Percentiles rank a stretch among this genome's conserved stretches.
These are phyloP conservation scores for Protostelium mycophagum DNA, from an alignment of 78 protist genomes.

Conservation along the genomic window DNA sequence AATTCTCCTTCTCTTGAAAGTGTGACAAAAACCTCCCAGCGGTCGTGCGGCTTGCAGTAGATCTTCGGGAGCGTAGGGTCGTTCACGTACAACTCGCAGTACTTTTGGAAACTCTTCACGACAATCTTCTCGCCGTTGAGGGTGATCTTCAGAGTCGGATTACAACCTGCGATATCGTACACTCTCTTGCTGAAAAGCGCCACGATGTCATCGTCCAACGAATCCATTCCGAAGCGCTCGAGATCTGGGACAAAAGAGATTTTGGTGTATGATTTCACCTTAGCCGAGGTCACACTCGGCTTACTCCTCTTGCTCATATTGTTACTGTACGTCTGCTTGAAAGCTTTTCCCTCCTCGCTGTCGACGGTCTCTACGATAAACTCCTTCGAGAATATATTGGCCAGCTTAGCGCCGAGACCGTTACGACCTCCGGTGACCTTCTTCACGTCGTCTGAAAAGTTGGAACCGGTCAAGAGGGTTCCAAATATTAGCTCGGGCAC, in stretches of 20 bases:
- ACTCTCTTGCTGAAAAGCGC: conserved; percentile 76
- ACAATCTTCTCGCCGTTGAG: conserved; percentile 29
- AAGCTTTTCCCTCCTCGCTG: neutral
- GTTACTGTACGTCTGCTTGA: conserved; percentile 41
- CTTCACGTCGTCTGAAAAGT: conserved; percentile 77
- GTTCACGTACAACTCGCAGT: conserved; percentile 58
- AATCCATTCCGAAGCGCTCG: conserved; percentile 59
- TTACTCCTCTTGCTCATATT: conserved; percentile 47
- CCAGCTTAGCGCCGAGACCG: conserved; percentile 98
- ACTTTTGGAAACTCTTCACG: conserved; percentile 58
- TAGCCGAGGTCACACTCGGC: conserved; percentile 29
- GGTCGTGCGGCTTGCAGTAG: conserved; percentile 18
- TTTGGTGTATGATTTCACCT: conserved; percentile 48
- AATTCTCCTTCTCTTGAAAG: conserved; percentile 23
- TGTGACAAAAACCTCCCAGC: conserved; percentile 57
- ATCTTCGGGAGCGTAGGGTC: neutral
- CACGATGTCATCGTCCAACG: conserved; percentile 77
- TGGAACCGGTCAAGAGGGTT: conserved; percentile 82
- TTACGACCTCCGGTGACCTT: conserved; percentile 87
- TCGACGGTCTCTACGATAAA: conserved; percentile 81
- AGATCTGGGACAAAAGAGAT: conserved; percentile 74
- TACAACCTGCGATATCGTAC: conserved; percentile 89
- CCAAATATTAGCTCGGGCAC: conserved; percentile 98
- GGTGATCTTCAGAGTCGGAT: conserved; percentile 34
- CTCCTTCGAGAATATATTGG: conserved; percentile 90